Percentiles rank a stretch among this genome's conserved stretches.
Evolutionary conservation across 2,329 filamentous ascomycete species (phyloP).

Genomic region (Colletotrichum camelliae): DNA sequence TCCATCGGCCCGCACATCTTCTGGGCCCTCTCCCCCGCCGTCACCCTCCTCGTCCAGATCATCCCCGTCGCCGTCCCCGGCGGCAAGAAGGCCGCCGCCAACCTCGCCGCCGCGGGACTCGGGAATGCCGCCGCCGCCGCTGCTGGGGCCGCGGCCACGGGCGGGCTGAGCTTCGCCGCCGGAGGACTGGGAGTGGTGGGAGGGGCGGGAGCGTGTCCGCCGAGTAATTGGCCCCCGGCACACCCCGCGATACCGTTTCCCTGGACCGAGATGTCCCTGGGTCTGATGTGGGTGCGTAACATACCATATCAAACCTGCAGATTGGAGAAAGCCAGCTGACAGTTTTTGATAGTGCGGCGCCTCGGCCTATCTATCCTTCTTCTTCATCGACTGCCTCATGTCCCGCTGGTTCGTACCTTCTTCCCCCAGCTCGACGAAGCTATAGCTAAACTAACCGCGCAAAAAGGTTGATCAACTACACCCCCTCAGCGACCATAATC

Average conservation of each 20-base stretch:
- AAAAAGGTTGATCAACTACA: constrained; percentile 80
- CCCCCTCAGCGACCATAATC: constrained; percentile 79
- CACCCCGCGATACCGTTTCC: constrained; percentile 34
- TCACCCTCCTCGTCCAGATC: constrained; percentile 71
- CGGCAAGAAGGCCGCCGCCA: constrained; percentile 5
- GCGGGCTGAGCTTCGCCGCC: constrained; percentile 25
- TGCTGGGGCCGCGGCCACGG: not conserved
- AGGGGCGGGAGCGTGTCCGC: constrained; percentile 44
- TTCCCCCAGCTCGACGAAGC: not conserved
- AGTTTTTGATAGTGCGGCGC: constrained; percentile 66
- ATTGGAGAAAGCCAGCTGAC: not conserved
- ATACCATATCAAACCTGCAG: not conserved
- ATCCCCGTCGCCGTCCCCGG: constrained; percentile 43
- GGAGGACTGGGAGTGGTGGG: constrained; percentile 25
- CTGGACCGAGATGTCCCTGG: constrained; percentile 72
- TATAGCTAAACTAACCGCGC: not conserved
- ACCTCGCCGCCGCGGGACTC: constrained; percentile 41
- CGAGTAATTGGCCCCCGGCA: constrained; percentile 9
- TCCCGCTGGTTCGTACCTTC: constrained; percentile 67
- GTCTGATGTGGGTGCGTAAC: constrained; percentile 72
- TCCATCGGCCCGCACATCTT: constrained; percentile 74
- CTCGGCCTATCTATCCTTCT: constrained; percentile 80
- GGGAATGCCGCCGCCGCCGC: constrained; percentile 5
- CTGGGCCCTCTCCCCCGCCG: constrained; percentile 73
- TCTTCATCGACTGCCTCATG: constrained; percentile 86